These are phyloP conservation scores for Clavariopsis aquatica DNA, from an alignment of 495 filamentous ascomycete genomes.

Conservation along the genomic window DNA sequence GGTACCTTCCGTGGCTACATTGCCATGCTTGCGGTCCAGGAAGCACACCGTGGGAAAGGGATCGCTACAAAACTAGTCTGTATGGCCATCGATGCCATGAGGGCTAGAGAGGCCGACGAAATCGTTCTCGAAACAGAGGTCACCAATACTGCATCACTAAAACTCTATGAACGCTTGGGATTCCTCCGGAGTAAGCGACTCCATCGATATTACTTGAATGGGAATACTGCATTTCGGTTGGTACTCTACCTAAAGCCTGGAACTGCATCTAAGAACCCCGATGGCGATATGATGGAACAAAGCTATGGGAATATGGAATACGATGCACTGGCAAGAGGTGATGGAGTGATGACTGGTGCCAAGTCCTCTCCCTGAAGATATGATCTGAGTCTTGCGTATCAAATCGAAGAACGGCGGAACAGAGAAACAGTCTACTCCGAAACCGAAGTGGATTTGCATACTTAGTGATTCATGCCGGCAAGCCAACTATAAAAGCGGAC, in stretches of 20 bases:
- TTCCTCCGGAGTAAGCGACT: slow-evolving; percentile 91
- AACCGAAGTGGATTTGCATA: not conserved
- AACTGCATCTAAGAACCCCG: slow-evolving; percentile 34
- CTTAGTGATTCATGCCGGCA: not conserved
- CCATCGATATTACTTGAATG: slow-evolving; percentile 95
- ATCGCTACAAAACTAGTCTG: slow-evolving; percentile 88
- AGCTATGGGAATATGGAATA: not conserved
- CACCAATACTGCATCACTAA: slow-evolving; percentile 87
- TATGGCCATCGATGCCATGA: slow-evolving; percentile 93
- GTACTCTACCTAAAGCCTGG: slow-evolving; percentile 78
- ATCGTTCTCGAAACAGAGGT: slow-evolving; percentile 96
- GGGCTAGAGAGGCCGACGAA: slow-evolving; percentile 81
- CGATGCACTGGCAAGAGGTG: too few relatives aligned
- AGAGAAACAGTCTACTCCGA: too few relatives aligned
- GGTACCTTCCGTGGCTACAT: slow-evolving; percentile 92
- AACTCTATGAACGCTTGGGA: slow-evolving; percentile 89
- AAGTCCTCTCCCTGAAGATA: not conserved
- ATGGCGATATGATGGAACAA: not conserved
- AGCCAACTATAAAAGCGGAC: too few relatives aligned
- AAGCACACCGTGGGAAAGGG: slow-evolving; percentile 76
- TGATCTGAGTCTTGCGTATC: not conserved
- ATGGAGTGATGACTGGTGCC: not conserved
- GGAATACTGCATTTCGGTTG: slow-evolving; percentile 88
- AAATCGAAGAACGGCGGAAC: not conserved
- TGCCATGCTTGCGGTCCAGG: slow-evolving; percentile 90